Evolutionary conservation across 2,329 filamentous ascomycete species (phyloP).

Genomic region (Sporothrix phasma): DNA sequence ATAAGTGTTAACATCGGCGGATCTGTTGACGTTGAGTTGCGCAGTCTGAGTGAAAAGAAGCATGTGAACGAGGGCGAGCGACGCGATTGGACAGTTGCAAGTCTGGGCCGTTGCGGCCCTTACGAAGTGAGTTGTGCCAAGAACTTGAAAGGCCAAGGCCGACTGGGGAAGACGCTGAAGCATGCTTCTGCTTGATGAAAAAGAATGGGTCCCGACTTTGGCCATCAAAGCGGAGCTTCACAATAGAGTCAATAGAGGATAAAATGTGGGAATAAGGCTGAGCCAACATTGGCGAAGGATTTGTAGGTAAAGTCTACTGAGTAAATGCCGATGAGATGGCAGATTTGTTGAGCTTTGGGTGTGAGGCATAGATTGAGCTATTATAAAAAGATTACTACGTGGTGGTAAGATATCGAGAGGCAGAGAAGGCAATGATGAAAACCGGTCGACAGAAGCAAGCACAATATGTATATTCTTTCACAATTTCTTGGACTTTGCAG

Average conservation of each 20-base stretch:
- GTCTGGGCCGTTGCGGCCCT: background rate
- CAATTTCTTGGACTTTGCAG: no score
- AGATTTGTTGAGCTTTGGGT: no score
- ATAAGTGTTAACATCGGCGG: background rate
- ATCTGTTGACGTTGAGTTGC: background rate
- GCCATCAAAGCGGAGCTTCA: background rate
- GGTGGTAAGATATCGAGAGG: no score
- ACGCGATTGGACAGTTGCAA: background rate
- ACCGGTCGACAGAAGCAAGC: no score
- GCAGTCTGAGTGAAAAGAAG: background rate
- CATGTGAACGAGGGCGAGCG: constrained; percentile 2
- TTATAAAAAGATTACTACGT: no score
- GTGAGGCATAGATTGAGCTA: no score
- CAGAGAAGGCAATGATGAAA: no score
- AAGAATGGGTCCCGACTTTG: no score
- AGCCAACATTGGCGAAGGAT: background rate
- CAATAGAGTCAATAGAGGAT: background rate
- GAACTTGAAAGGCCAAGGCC: background rate
- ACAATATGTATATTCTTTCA: no score
- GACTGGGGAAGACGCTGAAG: background rate
- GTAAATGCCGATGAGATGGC: no score
- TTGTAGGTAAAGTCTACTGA: no score
- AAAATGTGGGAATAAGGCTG: background rate
- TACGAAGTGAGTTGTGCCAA: background rate
- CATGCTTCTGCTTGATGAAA: background rate